Evolutionary conservation across 2,329 filamentous ascomycete genomes (phyloP).

Genomic region (Fusarium sp.): DNA sequence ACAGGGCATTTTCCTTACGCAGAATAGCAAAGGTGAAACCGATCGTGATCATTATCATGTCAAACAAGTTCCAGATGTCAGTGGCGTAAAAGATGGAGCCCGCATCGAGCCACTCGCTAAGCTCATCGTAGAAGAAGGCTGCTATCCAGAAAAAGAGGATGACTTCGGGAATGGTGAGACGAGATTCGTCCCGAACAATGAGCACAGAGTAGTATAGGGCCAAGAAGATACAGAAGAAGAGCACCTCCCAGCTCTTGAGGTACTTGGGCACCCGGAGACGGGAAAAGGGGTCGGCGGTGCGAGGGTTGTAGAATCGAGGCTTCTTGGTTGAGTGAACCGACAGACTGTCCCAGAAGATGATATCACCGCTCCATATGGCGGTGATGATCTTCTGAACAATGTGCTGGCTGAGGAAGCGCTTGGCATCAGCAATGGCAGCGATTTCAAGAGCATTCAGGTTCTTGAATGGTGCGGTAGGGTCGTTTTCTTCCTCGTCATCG

Average conservation of each 20-base stretch:
- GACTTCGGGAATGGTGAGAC: slow-evolving; percentile 76
- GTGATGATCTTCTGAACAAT: slow-evolving; percentile 86
- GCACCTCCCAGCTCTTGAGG: slow-evolving; percentile 84
- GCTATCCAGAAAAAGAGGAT: slow-evolving; percentile 87
- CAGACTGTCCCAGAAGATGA: slow-evolving; percentile 88
- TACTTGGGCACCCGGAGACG: slow-evolving; percentile 84
- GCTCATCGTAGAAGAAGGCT: slow-evolving; percentile 88
- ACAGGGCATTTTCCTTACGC: slow-evolving; percentile 62
- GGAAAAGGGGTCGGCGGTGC: slow-evolving; percentile 77
- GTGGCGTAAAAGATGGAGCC: slow-evolving; percentile 87
- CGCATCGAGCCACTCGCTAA: slow-evolving; percentile 87
- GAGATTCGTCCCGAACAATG: slow-evolving; percentile 74
- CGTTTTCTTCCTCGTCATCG: slow-evolving; percentile 59
- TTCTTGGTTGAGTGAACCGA: slow-evolving; percentile 79
- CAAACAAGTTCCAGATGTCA: slow-evolving; percentile 85
- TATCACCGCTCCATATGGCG: slow-evolving; percentile 87
- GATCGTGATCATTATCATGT: slow-evolving; percentile 79
- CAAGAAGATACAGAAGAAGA: slow-evolving; percentile 83
- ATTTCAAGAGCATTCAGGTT: slow-evolving; percentile 90
- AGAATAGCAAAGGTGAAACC: slow-evolving; percentile 77
- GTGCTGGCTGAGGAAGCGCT: slow-evolving; percentile 84
- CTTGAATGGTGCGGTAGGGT: slow-evolving; percentile 79
- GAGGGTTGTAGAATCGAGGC: slow-evolving; percentile 79
- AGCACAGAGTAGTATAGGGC: slow-evolving; percentile 89
- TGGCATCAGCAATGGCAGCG: slow-evolving; percentile 82